These are phyloP conservation scores for Deinandra increscens DNA, from an alignment of 129 eudicot genomes.

Conservation along the genomic window DNA sequence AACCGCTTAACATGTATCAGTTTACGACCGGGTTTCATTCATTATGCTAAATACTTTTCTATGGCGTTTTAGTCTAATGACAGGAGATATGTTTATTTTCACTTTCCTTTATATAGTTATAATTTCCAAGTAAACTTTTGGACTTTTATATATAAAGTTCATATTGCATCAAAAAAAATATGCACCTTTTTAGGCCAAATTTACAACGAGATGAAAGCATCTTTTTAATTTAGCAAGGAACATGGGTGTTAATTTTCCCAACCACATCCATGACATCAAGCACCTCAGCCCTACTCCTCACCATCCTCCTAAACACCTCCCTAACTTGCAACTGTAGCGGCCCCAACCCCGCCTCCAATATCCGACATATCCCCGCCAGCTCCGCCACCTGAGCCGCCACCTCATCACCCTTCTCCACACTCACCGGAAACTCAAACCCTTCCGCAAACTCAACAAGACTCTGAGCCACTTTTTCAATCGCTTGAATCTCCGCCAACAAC, in stretches of 20 bases:
- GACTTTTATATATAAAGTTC: too few relatives aligned
- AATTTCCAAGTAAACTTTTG: too few relatives aligned
- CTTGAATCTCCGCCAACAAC: conserved; percentile 66
- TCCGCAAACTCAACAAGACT: conserved; percentile 58
- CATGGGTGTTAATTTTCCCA: conserved; percentile 41
- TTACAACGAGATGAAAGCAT: conserved; percentile 14
- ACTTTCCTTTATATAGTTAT: too few relatives aligned
- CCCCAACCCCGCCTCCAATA: conserved; percentile 75
- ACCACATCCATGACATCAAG: conserved; percentile 79
- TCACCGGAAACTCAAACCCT: conserved; percentile 61
- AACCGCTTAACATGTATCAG: too few relatives aligned
- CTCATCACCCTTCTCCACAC: conserved; percentile 63
- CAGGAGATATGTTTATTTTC: too few relatives aligned
- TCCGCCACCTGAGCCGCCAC: conserved; percentile 59
- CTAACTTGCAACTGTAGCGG: conserved; percentile 77
- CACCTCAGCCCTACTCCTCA: conserved; percentile 71
- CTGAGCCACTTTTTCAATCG: conserved; percentile 55
- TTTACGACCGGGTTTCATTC: too few relatives aligned
- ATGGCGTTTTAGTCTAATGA: too few relatives aligned
- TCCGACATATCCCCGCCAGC: conserved; percentile 59
- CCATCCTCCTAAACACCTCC: conserved; percentile 91
- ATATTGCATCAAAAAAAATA: too few relatives aligned
- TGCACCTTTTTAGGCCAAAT: conserved; percentile 10
- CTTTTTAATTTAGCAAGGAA: conserved; percentile 35
- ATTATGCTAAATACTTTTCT: too few relatives aligned